These are phyloP conservation scores for Polyporus arcularius DNA, from an alignment of 768 basidiomycete species.

Conservation along the genomic window DNA sequence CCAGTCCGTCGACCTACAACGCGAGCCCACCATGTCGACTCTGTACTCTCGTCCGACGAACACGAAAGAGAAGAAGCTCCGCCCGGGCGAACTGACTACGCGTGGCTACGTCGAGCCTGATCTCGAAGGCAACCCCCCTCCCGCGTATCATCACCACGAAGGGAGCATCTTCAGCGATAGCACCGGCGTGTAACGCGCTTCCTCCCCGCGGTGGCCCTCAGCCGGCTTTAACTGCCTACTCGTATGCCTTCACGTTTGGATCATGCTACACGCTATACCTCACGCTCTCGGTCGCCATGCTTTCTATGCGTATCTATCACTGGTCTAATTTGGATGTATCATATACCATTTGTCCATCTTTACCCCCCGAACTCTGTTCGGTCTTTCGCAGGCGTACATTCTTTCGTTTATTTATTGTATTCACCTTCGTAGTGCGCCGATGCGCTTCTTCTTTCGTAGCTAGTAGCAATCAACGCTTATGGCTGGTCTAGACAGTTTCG, in stretches of 20 bases:
- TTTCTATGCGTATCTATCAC: conserved; percentile 16
- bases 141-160: conserved; percentile 17
- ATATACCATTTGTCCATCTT: background rate
- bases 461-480: conserved; percentile 1
- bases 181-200: conserved; percentile 1
- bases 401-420: conserved; percentile 10
- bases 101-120: conserved; percentile 24
- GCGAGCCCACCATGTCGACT: conserved; percentile 10
- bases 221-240: background rate
- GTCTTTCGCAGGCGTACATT: background rate
- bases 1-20: conserved; percentile 13
- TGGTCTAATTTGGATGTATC: conserved; percentile 1
- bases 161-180: conserved; percentile 17
- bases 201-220: background rate
- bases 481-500: background rate
- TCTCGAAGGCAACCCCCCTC: conserved; percentile 17
- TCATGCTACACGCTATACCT: conserved; percentile 5
- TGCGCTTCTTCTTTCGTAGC: conserved; percentile 4
- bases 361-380: background rate
- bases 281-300: conserved; percentile 14
- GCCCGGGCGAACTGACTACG: conserved; percentile 24
- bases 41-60: conserved; percentile 4
- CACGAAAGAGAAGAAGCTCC: conserved; percentile 21
- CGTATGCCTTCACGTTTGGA: conserved; percentile 4
- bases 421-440: conserved; percentile 4